These are phyloP conservation scores for Phytophthora sansomeana DNA, from an alignment of 352 stramenopile genomes.

Conservation along the genomic window DNA sequence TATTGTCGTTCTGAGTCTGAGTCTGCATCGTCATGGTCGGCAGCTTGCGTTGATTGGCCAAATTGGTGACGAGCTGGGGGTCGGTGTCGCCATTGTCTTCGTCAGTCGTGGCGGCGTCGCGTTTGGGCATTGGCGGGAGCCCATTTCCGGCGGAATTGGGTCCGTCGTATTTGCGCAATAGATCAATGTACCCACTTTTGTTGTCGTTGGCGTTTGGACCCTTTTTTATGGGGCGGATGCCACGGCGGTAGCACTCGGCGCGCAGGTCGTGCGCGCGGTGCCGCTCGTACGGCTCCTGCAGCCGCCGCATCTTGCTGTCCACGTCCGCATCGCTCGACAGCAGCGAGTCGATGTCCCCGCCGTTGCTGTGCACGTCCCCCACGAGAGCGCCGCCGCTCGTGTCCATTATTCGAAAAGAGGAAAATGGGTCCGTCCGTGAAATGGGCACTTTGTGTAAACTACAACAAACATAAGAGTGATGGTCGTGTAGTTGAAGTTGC, in stretches of 20 bases:
- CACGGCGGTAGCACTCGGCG: conserved; percentile 81
- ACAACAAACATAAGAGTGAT: background rate
- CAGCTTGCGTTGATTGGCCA: conserved; percentile 67
- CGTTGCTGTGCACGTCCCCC: conserved; percentile 55
- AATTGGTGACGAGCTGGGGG: conserved; percentile 28
- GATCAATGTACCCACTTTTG: conserved; percentile 80
- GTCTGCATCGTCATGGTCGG: conserved; percentile 38
- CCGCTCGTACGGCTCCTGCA: conserved; percentile 78
- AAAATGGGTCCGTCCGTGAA: background rate
- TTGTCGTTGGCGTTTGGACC: conserved; percentile 87
- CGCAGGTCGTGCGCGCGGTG: conserved; percentile 78
- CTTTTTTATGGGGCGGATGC: conserved; percentile 84
- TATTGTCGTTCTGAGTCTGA: conserved; percentile 18
- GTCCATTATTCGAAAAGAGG: conserved; percentile 27
- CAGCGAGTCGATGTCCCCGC: conserved; percentile 75
- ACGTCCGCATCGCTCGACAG: conserved; percentile 50
- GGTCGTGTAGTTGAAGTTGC: too few relatives aligned
- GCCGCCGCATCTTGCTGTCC: conserved; percentile 44
- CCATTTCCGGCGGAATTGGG: conserved; percentile 27
- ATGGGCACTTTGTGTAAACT: background rate
- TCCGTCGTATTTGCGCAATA: conserved; percentile 72
- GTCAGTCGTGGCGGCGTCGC: conserved; percentile 33
- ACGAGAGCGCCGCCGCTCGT: conserved; percentile 32
- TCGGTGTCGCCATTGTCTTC: conserved; percentile 36
- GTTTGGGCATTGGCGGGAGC: conserved; percentile 12